Conservation (phyloP, 2,329 filamentous ascomycete species). For the Sclerotinia trifoliorum region DNA sequence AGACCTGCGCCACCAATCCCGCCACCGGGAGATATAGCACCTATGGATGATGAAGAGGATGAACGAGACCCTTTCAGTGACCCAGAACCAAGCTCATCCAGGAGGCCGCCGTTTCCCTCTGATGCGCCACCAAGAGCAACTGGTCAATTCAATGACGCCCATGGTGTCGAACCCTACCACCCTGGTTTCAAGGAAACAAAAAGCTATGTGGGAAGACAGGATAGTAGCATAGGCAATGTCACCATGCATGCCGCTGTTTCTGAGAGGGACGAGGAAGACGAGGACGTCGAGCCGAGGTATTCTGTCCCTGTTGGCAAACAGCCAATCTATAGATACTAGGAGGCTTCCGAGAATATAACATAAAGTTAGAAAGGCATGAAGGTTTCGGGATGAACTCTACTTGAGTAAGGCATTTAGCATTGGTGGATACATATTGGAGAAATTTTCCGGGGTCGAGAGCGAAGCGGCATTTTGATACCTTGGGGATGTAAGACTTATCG, state of each 20-base stretch:
- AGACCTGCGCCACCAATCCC: constrained; percentile 33
- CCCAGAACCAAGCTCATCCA: constrained; percentile 25
- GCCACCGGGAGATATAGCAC: constrained; percentile 35
- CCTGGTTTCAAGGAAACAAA: constrained; percentile 38
- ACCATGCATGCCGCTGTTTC: constrained; percentile 36
- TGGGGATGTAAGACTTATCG: background rate
- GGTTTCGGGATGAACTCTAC: background rate
- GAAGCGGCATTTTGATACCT: constrained; percentile 26
- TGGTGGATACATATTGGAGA: constrained; percentile 16
- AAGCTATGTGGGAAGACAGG: constrained; percentile 35
- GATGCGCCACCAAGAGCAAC: constrained; percentile 30
- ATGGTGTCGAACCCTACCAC: constrained; percentile 41
- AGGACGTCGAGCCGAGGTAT: constrained; percentile 28
- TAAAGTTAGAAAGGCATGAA: background rate
- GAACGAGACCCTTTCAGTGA: constrained; percentile 37
- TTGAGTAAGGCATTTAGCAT: constrained; percentile 11
- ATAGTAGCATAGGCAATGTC: constrained; percentile 30
- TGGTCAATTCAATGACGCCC: constrained; percentile 36
- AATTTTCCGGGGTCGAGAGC: constrained; percentile 7
- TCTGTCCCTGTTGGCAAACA: constrained; percentile 26
- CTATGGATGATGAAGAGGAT: constrained; percentile 33
- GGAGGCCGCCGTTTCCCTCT: constrained; percentile 33
- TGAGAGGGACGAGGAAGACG: constrained; percentile 24
- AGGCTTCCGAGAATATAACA: background rate
- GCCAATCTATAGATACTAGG: constrained; percentile 36